Percentiles rank a stretch among this genome's conserved stretches.
phyloP scores from a whole-genome alignment of 2,329 filamentous ascomycete species.

The Colletotrichum limetticola region DNA sequence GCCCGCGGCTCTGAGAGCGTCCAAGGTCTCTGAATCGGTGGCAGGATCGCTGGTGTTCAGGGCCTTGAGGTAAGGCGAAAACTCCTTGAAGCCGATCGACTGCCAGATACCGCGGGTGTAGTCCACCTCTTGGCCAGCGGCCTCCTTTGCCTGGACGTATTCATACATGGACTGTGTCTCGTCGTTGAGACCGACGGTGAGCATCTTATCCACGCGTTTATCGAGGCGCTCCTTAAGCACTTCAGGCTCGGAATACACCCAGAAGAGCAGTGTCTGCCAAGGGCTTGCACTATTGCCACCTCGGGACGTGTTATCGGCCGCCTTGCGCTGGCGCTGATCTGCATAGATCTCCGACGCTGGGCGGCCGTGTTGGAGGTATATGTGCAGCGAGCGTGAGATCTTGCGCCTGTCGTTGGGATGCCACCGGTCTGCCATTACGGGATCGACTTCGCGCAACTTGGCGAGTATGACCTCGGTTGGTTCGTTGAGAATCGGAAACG shows the following conservation, averaged over 20 bases:
- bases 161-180: constrained; percentile 60
- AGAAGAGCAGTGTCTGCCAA: constrained; percentile 78
- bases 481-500: constrained; percentile 77
- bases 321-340: constrained; percentile 70
- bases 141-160: constrained; percentile 46
- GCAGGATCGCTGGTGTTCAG: constrained; percentile 40
- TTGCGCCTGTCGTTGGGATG: constrained; percentile 94
- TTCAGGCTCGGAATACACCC: constrained; percentile 82
- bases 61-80: constrained; percentile 75
- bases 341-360: constrained; percentile 88
- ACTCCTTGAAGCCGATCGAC: constrained; percentile 95
- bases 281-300: constrained; percentile 36
- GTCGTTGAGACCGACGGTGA: constrained; percentile 63
- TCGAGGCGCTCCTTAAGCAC: constrained; percentile 78
- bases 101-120: constrained; percentile 90
- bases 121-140: constrained; percentile 69
- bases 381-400: constrained; percentile 89
- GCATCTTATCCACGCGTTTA: constrained; percentile 85
- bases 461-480: constrained; percentile 77
- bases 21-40: constrained; percentile 52
- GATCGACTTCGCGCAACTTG: constrained; percentile 83
- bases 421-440: constrained; percentile 89
- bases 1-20: constrained; percentile 65
- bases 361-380: constrained; percentile 84
- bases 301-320: constrained; percentile 33